Evolutionary conservation across 2,329 filamentous ascomycete genomes (phyloP).

Genomic region (Pseudocercospora vitis): DNA sequence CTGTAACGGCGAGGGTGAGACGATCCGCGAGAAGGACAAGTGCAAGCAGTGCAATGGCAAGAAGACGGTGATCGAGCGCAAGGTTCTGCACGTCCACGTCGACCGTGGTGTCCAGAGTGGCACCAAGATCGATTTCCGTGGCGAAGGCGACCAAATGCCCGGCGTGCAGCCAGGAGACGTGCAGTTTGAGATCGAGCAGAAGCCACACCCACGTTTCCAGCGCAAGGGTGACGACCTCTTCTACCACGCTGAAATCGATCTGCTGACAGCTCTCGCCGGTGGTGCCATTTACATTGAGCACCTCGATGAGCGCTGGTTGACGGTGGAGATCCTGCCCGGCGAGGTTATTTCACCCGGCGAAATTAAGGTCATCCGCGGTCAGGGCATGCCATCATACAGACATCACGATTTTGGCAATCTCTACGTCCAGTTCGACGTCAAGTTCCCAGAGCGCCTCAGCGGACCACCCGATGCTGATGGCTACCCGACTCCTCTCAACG

Average conservation of each 20-base stretch:
- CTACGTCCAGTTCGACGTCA: conserved; percentile 96
- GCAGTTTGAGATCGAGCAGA: conserved; percentile 98
- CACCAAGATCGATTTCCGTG: conserved; percentile 94
- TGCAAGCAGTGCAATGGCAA: conserved; percentile 97
- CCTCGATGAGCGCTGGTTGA: conserved; percentile 94
- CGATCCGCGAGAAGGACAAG: conserved; percentile 92
- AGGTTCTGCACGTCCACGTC: conserved; percentile 97
- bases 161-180: conserved; percentile 93
- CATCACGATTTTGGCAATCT: conserved; percentile 96
- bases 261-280: conserved; percentile 90
- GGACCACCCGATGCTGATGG: conserved; percentile 44
- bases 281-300: conserved; percentile 92
- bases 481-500: conserved; percentile 47
- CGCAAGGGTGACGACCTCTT: conserved; percentile 95
- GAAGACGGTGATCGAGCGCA: conserved; percentile 96
- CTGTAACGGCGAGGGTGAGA: conserved; percentile 96
- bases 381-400: conserved; percentile 94
- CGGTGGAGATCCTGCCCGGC: conserved; percentile 86
- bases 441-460: conserved; percentile 70
- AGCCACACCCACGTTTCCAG: conserved; percentile 93
- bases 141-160: conserved; percentile 93
- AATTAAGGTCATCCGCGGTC: conserved; percentile 90
- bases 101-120: conserved; percentile 91
- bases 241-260: conserved; percentile 92
- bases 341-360: conserved; percentile 90